These are phyloP conservation scores for Speleostelium caveatum DNA, from an alignment of 78 protist genomes.

Conservation along the genomic window DNA sequence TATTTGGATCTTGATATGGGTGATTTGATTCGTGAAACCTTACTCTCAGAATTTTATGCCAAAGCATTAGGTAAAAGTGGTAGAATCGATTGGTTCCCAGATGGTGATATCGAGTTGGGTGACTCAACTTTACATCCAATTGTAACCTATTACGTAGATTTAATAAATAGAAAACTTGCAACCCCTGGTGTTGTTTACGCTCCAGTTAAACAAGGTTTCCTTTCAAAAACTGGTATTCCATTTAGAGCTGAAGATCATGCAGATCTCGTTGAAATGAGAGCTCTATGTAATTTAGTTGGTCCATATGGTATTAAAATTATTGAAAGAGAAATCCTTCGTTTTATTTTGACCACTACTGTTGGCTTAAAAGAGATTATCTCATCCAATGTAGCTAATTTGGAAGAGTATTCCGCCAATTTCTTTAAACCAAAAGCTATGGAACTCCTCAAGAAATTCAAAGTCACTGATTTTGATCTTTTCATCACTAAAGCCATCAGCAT, in stretches of 20 bases:
- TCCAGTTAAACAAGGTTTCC: conserved; percentile 59
- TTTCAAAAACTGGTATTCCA: conserved; percentile 55
- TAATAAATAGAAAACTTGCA: conserved; percentile 37
- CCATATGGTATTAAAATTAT: conserved; percentile 82
- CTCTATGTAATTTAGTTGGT: conserved; percentile 69
- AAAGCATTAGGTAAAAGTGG: conserved; percentile 74
- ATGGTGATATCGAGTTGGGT: conserved; percentile 70
- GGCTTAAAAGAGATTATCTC: conserved; percentile 63
- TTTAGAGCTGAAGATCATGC: conserved; percentile 74
- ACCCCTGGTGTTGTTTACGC: conserved; percentile 65
- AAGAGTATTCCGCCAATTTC: conserved; percentile 16
- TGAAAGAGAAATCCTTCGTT: conserved; percentile 64
- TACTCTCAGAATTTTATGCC: conserved; percentile 71
- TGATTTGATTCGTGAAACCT: conserved; percentile 71
- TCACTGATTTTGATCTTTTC: conserved; percentile 54
- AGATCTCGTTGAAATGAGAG: conserved; percentile 64
- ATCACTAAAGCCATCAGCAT: conserved; percentile 48
- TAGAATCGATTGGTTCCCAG: conserved; percentile 82
- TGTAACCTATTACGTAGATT: conserved; percentile 34
- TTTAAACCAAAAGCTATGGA: conserved; percentile 47
- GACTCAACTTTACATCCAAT: conserved; percentile 30
- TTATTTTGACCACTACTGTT: neutral
- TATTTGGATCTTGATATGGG: conserved; percentile 75
- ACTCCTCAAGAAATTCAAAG: conserved; percentile 45
- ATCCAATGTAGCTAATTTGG: conserved; percentile 26